Base-by-base conservation (phyloP, 768 basidiomycete genomes). In the Tulasnella sp. region DNA sequence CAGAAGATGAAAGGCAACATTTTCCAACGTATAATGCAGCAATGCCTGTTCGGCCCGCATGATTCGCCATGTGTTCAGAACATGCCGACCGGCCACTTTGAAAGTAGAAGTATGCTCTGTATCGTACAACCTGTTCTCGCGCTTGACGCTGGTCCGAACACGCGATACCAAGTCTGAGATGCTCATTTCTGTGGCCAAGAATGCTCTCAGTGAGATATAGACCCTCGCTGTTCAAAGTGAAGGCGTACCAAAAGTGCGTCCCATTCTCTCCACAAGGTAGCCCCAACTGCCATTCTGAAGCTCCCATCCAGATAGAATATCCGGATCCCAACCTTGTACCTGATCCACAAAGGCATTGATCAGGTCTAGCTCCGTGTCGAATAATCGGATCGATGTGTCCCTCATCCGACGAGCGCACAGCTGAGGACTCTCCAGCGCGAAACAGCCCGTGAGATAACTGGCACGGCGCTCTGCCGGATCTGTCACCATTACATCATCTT, bases 301-400 rank as follows among this genome's bases (percentile, higher is more conserved):
- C 62, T 99, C 95, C 90, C 92, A 98, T 15, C 95, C 95, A 0
- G 81, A 78, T 7, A 98, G 67, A 42, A 97, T 84, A 69, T 99
- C 96, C 0, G 96, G 96, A 72, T 98, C 92, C 64, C 89, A 73
- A 1, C 81, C 79, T 23, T 80, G 67, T 0, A 96, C 79, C 27
- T 82, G 71, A 68, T 98, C 92, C 26, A 88, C 74, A 5, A 89
- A 65, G 32, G 72, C 71, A 66, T 96, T 94, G 58, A 97, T 72
- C 4, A 97, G 72, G 21, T 92, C 90, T 10, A 90, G 73, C 72
- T 99, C 96, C 44, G 68, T 76, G 2, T 79, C 70, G 15, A 87
- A 81, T 5, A 75, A 64, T 43, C 86, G 80, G 26, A 85, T 58
- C 13, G 65, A 58, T 53, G 74, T 67, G 34, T 75, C 70, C 4